Evolutionary conservation across 1,284 basidiomycete species (phyloP), one percentile per base, ranked within the genome.

Genomic region (Taiwanofungus camphoratus): DNA sequence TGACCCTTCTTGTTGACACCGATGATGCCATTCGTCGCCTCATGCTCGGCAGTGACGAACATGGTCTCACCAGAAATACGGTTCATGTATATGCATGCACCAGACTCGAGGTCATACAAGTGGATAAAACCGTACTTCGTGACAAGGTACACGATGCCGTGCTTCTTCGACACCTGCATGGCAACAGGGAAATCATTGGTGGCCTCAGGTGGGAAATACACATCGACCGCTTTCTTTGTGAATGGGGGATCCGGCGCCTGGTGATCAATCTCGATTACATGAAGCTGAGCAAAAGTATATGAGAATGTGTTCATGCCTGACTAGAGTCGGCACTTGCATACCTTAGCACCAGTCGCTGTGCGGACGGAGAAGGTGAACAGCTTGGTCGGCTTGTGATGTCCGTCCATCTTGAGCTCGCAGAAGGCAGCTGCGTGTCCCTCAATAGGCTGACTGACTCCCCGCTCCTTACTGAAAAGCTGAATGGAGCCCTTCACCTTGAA

Each of bases 41-140:
- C 94, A 65, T 98, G 92, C 60, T 97, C 93, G 15, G 94, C 91
- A 5, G 96, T 98, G 39, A 97, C 94, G 66, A 99, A 99, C 65
- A 99, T 98, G 37, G 96, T 99, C 71, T 99, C 96, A 35, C 96
- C 95, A 39, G 92, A 96, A 64, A 99, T 99, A 52, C 96, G 89
- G 78, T 99, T 99, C 96, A 99, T 99, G 77, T 99, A 99, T 56
- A 99, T 86, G 72, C 96, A 99, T 41, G 92, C 87, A 48, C 95
- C 96, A n/a, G 89, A 83, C 68, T 99, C 96, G 53, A 99, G 80
- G 68, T 99, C 96, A 69, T 99, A 99, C 13, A 99, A 79, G 69
- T 99, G 96, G 60, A 99, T 98, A 71, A 99, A 99, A 39, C 96
- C 96, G 64, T 93, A 99, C 66, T 99, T 99, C 49, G 96, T 99